Evolutionary conservation across 768 basidiomycete genomes (phyloP).

Genomic region (Brasilioporus rufonigricans): DNA sequence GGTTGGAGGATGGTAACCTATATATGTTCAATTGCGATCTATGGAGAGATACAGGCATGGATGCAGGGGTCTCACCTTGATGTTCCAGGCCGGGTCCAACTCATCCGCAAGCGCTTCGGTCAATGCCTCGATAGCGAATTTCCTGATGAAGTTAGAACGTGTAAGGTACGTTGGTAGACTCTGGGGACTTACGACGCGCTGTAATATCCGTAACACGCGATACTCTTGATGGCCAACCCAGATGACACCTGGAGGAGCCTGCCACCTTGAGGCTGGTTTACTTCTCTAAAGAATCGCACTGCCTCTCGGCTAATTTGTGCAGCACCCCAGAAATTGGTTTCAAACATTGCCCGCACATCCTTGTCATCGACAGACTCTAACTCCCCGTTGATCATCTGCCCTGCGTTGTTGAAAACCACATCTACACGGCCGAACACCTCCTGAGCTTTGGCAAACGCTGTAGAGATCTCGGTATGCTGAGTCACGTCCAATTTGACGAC

Average conservation of each 20-base stretch:
- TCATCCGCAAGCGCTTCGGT: conserved; percentile 18
- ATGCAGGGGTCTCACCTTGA: conserved; percentile 11
- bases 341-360: conserved; percentile 36
- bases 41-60: not conserved
- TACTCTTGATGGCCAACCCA: conserved; percentile 15
- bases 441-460: conserved; percentile 29
- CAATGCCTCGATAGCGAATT: conserved; percentile 28
- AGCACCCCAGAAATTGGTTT: conserved; percentile 37
- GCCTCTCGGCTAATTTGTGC: conserved; percentile 31
- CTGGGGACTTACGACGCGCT: conserved; percentile 24
- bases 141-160: not conserved
- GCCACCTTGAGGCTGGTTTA: conserved; percentile 35
- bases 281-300: conserved; percentile 35
- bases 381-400: conserved; percentile 27
- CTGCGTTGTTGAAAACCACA: conserved; percentile 40
- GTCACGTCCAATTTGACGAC: conserved; percentile 35
- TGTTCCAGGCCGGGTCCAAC: conserved; percentile 17
- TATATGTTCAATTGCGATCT: not conserved
- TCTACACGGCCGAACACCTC: conserved; percentile 36
- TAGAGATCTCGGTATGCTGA: conserved; percentile 19
- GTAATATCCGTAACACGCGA: conserved; percentile 19
- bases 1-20: conserved; percentile 25
- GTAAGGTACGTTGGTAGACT: not conserved
- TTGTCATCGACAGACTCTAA: conserved; percentile 34
- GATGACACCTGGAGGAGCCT: conserved; percentile 37